These are phyloP conservation scores for Fusarium mexicanum DNA, from an alignment of 2,329 filamentous ascomycete species.

Conservation along the genomic window DNA sequence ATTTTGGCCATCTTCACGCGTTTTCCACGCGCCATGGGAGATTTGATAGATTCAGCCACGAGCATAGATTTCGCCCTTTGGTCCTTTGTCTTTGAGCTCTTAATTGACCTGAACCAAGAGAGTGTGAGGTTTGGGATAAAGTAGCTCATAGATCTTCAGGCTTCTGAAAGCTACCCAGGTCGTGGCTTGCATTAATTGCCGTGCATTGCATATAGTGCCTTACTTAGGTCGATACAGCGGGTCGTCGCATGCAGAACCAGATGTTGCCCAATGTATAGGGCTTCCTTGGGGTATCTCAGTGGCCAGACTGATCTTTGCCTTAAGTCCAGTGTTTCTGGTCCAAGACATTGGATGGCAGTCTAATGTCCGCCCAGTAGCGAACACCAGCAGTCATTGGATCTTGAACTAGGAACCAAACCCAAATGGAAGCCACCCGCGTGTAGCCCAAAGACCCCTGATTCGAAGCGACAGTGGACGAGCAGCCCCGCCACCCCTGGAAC, in stretches of 20 bases:
- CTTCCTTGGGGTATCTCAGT: not conserved
- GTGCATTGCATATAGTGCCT: conserved; percentile 38
- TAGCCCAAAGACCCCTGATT: conserved; percentile 30
- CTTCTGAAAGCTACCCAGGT: conserved; percentile 4
- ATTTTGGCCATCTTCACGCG: conserved; percentile 16
- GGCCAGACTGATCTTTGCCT: not conserved
- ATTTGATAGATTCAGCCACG: conserved; percentile 27
- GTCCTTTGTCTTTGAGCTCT: conserved; percentile 1
- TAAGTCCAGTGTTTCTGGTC: not conserved
- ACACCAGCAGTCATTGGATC: conserved; percentile 7
- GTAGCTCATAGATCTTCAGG: not conserved
- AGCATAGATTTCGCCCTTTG: not conserved
- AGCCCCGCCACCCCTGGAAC: conserved; percentile 20
- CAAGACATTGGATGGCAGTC: conserved; percentile 22
- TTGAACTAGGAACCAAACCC: conserved; percentile 18
- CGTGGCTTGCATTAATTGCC: conserved; percentile 38
- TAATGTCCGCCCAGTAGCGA: conserved; percentile 1
- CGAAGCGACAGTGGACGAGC: conserved; percentile 13
- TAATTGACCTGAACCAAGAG: not conserved
- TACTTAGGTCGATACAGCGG: conserved; percentile 10
- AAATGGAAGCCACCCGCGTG: conserved; percentile 22
- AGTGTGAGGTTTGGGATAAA: not conserved
- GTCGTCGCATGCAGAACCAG: conserved; percentile 25
- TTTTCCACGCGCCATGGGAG: conserved; percentile 28
- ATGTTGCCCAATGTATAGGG: not conserved